These are phyloP conservation scores for Cladorrhinum sp. DNA, from an alignment of 2,329 filamentous ascomycete species.

Conservation along the genomic window DNA sequence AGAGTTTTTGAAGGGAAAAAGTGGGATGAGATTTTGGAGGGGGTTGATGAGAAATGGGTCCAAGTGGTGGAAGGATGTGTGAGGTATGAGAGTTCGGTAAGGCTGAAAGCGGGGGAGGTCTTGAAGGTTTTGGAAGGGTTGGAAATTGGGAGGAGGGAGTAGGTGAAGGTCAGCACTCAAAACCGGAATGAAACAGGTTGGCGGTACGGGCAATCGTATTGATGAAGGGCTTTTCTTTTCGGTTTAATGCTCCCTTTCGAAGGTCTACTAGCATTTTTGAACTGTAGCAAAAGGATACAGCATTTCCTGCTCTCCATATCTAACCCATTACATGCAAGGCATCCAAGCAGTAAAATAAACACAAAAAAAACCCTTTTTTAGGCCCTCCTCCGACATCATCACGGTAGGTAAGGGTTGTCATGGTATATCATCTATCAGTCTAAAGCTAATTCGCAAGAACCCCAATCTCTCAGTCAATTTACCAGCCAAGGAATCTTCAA, in stretches of 20 bases:
- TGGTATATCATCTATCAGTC: neutral
- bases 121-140: conserved; percentile 1
- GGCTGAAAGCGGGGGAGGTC: conserved; percentile 58
- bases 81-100: conserved; percentile 62
- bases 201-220: too few species aligned
- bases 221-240: too few species aligned
- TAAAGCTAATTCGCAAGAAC: neutral
- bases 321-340: too few species aligned
- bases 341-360: neutral
- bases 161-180: neutral
- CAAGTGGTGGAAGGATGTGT: conserved; percentile 68
- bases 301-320: too few species aligned
- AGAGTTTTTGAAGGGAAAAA: conserved; percentile 63
- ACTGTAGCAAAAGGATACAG: too few species aligned
- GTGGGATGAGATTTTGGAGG: conserved; percentile 70
- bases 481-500: too few species aligned
- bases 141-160: neutral
- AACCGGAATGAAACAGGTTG: neutral
- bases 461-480: too few species aligned
- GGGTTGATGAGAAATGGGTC: conserved; percentile 58
- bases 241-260: too few species aligned
- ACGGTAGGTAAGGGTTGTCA: neutral
- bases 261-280: too few species aligned
- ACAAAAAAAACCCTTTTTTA: neutral
- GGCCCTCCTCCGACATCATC: neutral